Base-by-base conservation (phyloP, 257 asterid species). In the Nicotiana paniculata region DNA sequence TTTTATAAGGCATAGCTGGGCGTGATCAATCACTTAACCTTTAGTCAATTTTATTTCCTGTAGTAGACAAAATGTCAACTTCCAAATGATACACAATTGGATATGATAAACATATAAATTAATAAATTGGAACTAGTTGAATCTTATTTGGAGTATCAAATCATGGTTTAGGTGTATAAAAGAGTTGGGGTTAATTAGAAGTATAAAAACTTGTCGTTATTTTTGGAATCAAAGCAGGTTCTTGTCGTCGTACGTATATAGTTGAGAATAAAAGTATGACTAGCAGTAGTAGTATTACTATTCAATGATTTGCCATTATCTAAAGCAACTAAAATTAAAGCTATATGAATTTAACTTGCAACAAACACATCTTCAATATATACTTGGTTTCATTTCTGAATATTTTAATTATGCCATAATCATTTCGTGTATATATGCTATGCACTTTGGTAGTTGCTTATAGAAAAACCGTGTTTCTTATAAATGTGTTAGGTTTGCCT, bases 361-460 rank as follows among this genome's bases (percentile, higher is more conserved):
- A 15, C 79, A 74, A 74, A 74, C 79, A 74, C 37, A 48, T 74
- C 4, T 24, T 48, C 16, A 48, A 26, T 74, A 13, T 48, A 26
- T 74, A 13, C 24, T 13, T 66, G 48, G 16, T 32, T 66, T 66
- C 48, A 2, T 3, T 74, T 48, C 9, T 3, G 24, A 74, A 0
- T 74, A 46, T 74, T 48, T 48, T 13, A 26, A 51, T 46, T 26
- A 74, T 15, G 17, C 79, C 39, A 24, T 74, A 74, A 48, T 74
- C 26, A 26, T 74, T 74, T 48, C 6, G 2, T 72, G 79, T 48
- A 74, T 26, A 74, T 26, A 48, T 26, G 16, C 63, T 74, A 74
- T 46, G 79, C 79, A 74, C 21, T 74, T 74, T 74, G 79, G 43
- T 74, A 48, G 79, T 74, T 74, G 43, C 24, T 74, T 74, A 74